Evolutionary conservation across 257 asterid species (phyloP), one percentile per base, ranked within the genome.

Genomic region (Verbena officinalis): DNA sequence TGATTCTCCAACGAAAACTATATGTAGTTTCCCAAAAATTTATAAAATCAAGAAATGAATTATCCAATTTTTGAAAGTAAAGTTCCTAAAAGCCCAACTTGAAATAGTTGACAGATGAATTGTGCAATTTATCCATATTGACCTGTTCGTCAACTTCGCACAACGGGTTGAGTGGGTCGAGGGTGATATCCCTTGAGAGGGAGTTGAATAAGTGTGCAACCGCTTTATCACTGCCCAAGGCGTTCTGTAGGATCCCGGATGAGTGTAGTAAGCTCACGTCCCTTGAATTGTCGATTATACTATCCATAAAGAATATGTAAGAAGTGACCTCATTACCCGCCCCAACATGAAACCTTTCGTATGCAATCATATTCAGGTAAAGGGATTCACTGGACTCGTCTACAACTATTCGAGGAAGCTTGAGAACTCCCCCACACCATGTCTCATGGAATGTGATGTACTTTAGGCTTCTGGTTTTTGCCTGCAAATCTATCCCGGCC

Each of bases 271-370:
- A 75, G 65, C 71, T 75, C 20, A 87, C 82, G 12, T 87, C 95
- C 43, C 20, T 42, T 3, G 76, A 72, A 12, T 66, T 69, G 67
- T 82, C 78, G 5, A 87, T 82, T 36, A 84, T 70, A 66, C 70
- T 79, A 69, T 82, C 83, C 89, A 82, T 84, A 68, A 82, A 84
- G 16, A 71, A 84, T 0, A 82, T 67, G 78, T 78, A 87, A 1
- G 86, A 70, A 0, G 89, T 82, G 12, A 84, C 74, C 24, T 86
- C 82, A 19, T 78, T 81, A 22, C 88, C 90, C 0, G 82, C 82
- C 0, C 81, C 88, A 0, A 75, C 81, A 34, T 81, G 86, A 66
- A 75, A 68, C 5, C 90, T 69, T 45, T 86, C 90, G 62, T 67
- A 86, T 5, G 90, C 90, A 0, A 83, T 83, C 4, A 79, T 64